Conservation (phyloP, 495 filamentous ascomycete species). For the Aspergillus mulundensis region DNA sequence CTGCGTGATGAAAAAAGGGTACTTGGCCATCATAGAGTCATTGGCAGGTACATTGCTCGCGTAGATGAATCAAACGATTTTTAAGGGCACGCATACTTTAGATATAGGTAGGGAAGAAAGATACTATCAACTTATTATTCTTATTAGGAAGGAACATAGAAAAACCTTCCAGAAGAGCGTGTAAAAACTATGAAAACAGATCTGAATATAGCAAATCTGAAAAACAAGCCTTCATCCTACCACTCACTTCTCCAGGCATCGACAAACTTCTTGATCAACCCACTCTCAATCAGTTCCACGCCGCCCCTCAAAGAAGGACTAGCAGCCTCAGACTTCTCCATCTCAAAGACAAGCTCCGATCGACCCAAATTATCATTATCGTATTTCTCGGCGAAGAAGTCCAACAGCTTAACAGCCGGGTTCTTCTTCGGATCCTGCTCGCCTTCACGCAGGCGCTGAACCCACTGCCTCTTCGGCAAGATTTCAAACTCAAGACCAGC, state of each 20-base stretch:
- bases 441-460: conserved; percentile 38
- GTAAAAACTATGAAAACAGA: not conserved
- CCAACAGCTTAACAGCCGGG: conserved; percentile 56
- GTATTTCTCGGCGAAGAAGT: conserved; percentile 45
- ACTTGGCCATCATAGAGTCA: too few species aligned
- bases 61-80: too few species aligned
- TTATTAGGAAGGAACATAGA: too few species aligned
- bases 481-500: conserved; percentile 42
- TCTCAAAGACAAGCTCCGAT: conserved; percentile 8
- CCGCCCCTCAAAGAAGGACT: conserved; percentile 13
- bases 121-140: too few species aligned
- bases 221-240: not conserved
- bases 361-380: conserved; percentile 16
- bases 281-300: conserved; percentile 15
- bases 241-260: conserved; percentile 7
- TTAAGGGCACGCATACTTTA: too few species aligned
- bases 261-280: conserved; percentile 13
- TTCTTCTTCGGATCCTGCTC: conserved; percentile 38
- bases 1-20: too few species aligned
- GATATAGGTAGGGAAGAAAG: too few species aligned
- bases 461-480: conserved; percentile 46
- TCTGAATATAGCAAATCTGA: not conserved
- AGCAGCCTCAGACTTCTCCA: conserved; percentile 10
- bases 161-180: not conserved
- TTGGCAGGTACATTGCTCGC: too few species aligned